Percentiles rank a stretch among this genome's conserved stretches.
Evolutionary conservation across 2,329 filamentous ascomycete species (phyloP).

Genomic region (Ophiostoma pallidulum): DNA sequence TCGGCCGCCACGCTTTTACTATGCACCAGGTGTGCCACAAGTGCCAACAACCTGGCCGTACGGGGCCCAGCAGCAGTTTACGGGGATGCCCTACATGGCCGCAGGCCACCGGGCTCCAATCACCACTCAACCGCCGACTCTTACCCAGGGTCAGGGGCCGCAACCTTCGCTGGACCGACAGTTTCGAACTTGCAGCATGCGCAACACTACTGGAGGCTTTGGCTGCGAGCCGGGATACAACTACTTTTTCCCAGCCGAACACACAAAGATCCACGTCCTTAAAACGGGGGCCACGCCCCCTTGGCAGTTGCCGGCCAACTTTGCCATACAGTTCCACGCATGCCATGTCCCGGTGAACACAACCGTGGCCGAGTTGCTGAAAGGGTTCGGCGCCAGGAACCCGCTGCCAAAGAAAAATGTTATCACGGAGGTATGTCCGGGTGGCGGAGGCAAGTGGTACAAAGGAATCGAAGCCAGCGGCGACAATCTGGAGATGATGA

Average conservation of each 20-base stretch:
- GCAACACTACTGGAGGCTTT: constrained; percentile 47
- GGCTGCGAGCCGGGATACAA: constrained; percentile 55
- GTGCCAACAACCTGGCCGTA: background rate
- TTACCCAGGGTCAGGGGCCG: constrained; percentile 25
- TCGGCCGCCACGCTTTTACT: background rate
- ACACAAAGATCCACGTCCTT: constrained; percentile 52
- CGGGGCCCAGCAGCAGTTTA: background rate
- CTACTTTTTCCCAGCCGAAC: constrained; percentile 49
- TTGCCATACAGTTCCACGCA: constrained; percentile 36
- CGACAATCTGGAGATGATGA: constrained; percentile 38
- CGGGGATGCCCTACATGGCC: constrained; percentile 5
- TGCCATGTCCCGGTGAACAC: constrained; percentile 44
- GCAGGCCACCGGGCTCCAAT: constrained; percentile 15
- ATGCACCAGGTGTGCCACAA: background rate
- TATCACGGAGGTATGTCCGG: constrained; percentile 46
- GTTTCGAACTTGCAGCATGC: constrained; percentile 44
- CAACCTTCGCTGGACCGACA: constrained; percentile 34
- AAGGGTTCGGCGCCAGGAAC: constrained; percentile 49
- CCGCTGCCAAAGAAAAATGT: constrained; percentile 41
- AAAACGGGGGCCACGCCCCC: constrained; percentile 37
- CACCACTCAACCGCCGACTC: constrained; percentile 16
- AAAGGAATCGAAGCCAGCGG: constrained; percentile 43
- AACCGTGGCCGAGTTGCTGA: constrained; percentile 47
- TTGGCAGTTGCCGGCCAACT: constrained; percentile 39
- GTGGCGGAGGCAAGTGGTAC: constrained; percentile 50